These are phyloP conservation scores for Candida cerambycidarum DNA, from an alignment of 805 yeast species.

Conservation along the genomic window DNA sequence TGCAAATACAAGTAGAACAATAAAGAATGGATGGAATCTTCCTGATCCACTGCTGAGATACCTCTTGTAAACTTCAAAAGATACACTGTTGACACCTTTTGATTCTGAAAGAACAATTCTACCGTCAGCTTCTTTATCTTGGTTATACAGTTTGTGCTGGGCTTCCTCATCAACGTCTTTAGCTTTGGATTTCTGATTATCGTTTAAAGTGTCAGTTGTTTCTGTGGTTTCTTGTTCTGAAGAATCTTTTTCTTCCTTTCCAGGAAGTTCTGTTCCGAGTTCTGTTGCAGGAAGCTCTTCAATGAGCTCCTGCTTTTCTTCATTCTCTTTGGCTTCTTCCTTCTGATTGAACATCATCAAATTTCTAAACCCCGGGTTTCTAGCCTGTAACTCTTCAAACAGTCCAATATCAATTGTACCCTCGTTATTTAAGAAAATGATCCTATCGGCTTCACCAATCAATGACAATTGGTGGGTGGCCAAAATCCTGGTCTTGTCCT, in stretches of 20 bases:
- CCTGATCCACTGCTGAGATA: slow-evolving; percentile 63
- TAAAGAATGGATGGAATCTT: slow-evolving; percentile 21
- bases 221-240: slow-evolving; percentile 10
- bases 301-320: too few relatives aligned
- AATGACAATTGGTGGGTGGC: slow-evolving; percentile 38
- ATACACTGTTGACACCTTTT: slow-evolving; percentile 56
- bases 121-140: slow-evolving; percentile 24
- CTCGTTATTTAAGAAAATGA: slow-evolving; percentile 31
- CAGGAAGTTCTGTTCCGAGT: too few relatives aligned
- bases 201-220: slow-evolving; percentile 3
- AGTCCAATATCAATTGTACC: slow-evolving; percentile 31
- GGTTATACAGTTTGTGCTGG: slow-evolving; percentile 27
- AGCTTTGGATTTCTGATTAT: slow-evolving; percentile 1
- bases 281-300: too few relatives aligned
- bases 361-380: slow-evolving; percentile 25
- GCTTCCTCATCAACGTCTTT: slow-evolving; percentile 26
- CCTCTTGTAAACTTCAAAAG: slow-evolving; percentile 45
- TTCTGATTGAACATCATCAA: slow-evolving; percentile 26
- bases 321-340: slow-evolving; percentile 17
- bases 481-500: slow-evolving; percentile 31
- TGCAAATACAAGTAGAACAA: slow-evolving; percentile 23
- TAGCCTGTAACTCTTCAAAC: slow-evolving; percentile 22
- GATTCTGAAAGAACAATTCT: slow-evolving; percentile 47
- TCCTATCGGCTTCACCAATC: slow-evolving; percentile 29
- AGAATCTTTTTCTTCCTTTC: slow-evolving; percentile 9